These are phyloP conservation scores for Linnemannia schmuckeri DNA, from an alignment of 192 early-diverging fungal species.

Conservation along the genomic window DNA sequence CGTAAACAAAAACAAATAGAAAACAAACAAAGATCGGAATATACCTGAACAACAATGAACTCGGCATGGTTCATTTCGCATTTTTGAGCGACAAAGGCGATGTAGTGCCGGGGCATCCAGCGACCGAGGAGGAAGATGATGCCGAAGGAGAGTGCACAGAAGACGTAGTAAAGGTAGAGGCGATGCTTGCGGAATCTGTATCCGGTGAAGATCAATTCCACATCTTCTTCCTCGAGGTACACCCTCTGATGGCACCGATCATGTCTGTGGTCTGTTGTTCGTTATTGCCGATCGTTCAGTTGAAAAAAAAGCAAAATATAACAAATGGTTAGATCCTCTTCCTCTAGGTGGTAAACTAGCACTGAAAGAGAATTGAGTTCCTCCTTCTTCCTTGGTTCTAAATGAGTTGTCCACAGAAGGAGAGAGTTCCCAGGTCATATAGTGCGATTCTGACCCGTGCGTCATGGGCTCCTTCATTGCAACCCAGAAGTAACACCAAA, in stretches of 20 bases:
- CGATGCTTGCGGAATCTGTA: conserved; percentile 66
- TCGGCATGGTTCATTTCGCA: conserved; percentile 81
- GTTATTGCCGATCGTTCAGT: background rate
- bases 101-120: conserved; percentile 86
- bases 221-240: conserved; percentile 79
- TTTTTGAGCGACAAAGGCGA: conserved; percentile 74
- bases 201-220: conserved; percentile 74
- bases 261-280: conserved; percentile 26
- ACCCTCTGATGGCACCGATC: conserved; percentile 57
- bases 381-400: background rate
- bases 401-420: background rate
- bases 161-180: conserved; percentile 71
- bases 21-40: background rate
- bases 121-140: conserved; percentile 81
- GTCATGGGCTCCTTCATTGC: background rate
- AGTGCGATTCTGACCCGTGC: background rate
- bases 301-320: background rate
- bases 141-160: conserved; percentile 78
- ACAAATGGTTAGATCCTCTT: background rate
- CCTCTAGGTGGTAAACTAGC: background rate
- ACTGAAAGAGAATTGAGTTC: background rate
- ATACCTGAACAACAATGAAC: conserved; percentile 74
- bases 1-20: background rate
- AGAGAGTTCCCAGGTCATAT: background rate
- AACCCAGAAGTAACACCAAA: background rate